These are phyloP conservation scores for Phytophthora pistaciae DNA, from an alignment of 352 stramenopile species.

Conservation along the genomic window DNA sequence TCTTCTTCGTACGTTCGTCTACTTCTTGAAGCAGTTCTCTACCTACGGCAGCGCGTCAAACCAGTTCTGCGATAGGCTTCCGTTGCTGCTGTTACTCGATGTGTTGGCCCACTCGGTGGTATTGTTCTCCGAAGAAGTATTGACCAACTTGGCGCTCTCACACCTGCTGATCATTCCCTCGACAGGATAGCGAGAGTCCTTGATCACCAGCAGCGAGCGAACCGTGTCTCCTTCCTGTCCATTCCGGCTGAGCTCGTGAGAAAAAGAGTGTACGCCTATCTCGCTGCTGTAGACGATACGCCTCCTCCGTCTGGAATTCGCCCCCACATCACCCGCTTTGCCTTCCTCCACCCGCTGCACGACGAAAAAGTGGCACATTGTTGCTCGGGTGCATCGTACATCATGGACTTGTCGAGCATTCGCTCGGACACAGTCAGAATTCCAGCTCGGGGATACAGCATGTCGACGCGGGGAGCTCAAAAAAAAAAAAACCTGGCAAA, in stretches of 20 bases:
- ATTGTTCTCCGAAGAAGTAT: not conserved
- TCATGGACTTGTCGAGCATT: not conserved
- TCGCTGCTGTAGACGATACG: slow-evolving; percentile 5
- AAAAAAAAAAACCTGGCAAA: not conserved
- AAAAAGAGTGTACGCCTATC: not conserved
- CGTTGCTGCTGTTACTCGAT: not conserved
- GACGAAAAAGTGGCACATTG: not conserved
- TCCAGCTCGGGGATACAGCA: not conserved
- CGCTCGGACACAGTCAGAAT: not conserved
- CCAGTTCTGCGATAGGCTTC: not conserved
- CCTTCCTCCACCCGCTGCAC: not conserved
- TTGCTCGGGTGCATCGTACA: slow-evolving; percentile 14
- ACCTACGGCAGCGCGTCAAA: not conserved
- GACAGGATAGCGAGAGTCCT: not conserved
- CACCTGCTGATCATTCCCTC: slow-evolving; percentile 1
- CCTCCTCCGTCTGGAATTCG: not conserved
- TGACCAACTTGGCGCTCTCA: not conserved
- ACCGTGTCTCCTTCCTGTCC: not conserved
- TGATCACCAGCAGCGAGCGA: slow-evolving; percentile 5
- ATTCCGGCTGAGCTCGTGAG: not conserved
- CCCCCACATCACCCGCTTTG: slow-evolving; percentile 6
- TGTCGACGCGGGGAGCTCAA: not conserved
- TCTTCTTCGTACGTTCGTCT: too few relatives aligned
- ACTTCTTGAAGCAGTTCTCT: too few relatives aligned
- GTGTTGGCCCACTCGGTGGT: not conserved